Base-by-base conservation (phyloP, 2,329 filamentous ascomycete species). In the Aureobasidium uvarum region DNA sequence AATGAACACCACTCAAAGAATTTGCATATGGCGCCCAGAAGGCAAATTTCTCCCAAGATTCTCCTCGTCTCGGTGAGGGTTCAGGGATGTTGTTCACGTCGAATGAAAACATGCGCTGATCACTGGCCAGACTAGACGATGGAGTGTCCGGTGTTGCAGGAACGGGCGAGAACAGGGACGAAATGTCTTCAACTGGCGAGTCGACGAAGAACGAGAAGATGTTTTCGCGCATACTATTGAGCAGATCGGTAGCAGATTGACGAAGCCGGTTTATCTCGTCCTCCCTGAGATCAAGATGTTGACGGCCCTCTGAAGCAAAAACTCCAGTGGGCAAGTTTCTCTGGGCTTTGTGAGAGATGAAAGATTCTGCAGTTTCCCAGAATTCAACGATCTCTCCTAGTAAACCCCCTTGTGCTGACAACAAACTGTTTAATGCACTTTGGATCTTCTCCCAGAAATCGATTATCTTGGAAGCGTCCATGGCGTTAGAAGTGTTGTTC, bases 11-110 rank as follows among this genome's bases (percentile, higher is more conserved):
- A 66, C 92, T 96, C 28, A 98, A 80, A 0, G 93, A 93, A 73
- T 97, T 98, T 1, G 92, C 90, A 78, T 90, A 89, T 0, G 94
- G 95, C 4, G 94, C 93, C 93, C 94, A 98, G 77, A 98, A 99
- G 0, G 93, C 94, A 76, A 79, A 95, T 86, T 78, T 94, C 89
- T 98, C 95, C 92, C 92, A 98, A 0, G 88, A 80, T 71, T 96
- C 92, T 6, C 93, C 94, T 51, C 85, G 85, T 70, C 84, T 75
- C 5, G 77, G 90, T 0, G 92, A 91, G 0, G 90, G 91, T 1
- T 89, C 87, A 1, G 92, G 93, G 2, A 91, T 80, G 68, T 90
- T 92, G 72, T 85, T 89, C 0, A 86, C 82, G 72, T 96, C 92
- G 67, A 96, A 86, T 64, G 88, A 89, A 77, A 96, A 94, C 33